These are phyloP conservation scores for Westerdykella ornata DNA, from an alignment of 2,329 filamentous ascomycete species.

Conservation along the genomic window DNA sequence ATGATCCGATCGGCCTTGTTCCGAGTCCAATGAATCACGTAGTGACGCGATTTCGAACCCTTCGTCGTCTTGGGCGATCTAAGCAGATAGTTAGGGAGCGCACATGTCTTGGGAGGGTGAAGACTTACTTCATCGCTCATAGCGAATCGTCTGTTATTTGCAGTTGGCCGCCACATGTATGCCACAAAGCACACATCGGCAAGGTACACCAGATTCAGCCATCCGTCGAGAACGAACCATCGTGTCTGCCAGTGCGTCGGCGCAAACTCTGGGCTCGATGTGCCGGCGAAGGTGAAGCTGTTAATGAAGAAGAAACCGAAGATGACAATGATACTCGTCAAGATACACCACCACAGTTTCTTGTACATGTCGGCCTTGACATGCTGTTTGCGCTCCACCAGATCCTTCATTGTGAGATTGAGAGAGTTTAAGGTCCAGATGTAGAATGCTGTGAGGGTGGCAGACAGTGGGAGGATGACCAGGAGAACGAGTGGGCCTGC, in stretches of 20 bases:
- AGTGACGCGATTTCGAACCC: conserved; percentile 96
- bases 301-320: conserved; percentile 99
- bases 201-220: conserved; percentile 94
- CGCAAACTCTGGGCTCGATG: conserved; percentile 78
- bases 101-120: background rate
- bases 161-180: conserved; percentile 93
- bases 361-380: conserved; percentile 95
- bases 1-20: conserved; percentile 43
- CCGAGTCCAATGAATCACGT: conserved; percentile 64
- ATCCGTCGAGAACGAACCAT: conserved; percentile 96
- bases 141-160: conserved; percentile 92
- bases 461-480: conserved; percentile 86
- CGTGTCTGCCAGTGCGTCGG: conserved; percentile 95
- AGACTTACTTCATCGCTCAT: conserved; percentile 84
- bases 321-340: conserved; percentile 86
- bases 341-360: conserved; percentile 97
- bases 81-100: conserved; percentile 23
- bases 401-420: conserved; percentile 89
- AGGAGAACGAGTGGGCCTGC: conserved; percentile 86
- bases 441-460: conserved; percentile 91
- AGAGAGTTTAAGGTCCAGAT: conserved; percentile 97
- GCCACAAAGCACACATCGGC: conserved; percentile 88
- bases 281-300: conserved; percentile 87
- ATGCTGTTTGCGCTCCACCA: conserved; percentile 89
- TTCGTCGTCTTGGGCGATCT: conserved; percentile 95